A percentile compares a stretch with the other conserved stretches of the same genome.
Evolutionary conservation across 352 stramenopile species (phyloP).

Genomic region (Globisporangium barbulae): DNA sequence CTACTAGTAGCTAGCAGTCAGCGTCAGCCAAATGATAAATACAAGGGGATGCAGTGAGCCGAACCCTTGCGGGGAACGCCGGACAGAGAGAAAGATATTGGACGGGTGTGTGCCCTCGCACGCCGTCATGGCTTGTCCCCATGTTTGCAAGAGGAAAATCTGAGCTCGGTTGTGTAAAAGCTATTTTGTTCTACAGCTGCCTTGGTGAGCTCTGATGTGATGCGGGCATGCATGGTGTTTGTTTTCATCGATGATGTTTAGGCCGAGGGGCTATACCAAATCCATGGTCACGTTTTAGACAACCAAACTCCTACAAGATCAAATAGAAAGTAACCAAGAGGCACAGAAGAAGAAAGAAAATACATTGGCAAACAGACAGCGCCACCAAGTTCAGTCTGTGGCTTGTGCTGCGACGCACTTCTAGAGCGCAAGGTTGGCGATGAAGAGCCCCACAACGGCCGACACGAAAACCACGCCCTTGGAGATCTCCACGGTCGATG

Average conservation of each 20-base stretch:
- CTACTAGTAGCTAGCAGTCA: not conserved
- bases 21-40: not conserved
- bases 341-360: conserved; percentile 2
- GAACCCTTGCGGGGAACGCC: not conserved
- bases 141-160: not conserved
- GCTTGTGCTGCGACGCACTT: not conserved
- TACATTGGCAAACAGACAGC: conserved; percentile 10
- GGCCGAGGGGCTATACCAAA: not conserved
- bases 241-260: too few relatives aligned
- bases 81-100: not conserved
- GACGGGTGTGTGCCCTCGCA: not conserved
- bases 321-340: not conserved
- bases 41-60: not conserved
- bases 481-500: conserved; percentile 12
- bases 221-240: too few relatives aligned
- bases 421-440: conserved; percentile 19
- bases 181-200: too few relatives aligned
- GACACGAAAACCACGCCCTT: conserved; percentile 18
- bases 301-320: not conserved
- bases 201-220: too few relatives aligned
- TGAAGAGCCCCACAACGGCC: conserved; percentile 10
- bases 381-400: conserved; percentile 2
- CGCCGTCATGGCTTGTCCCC: not conserved
- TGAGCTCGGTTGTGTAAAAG: too few relatives aligned
- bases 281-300: not conserved